phyloP scores from a whole-genome alignment of 2,329 filamentous ascomycete species.

The Waltergamsia citrina region DNA sequence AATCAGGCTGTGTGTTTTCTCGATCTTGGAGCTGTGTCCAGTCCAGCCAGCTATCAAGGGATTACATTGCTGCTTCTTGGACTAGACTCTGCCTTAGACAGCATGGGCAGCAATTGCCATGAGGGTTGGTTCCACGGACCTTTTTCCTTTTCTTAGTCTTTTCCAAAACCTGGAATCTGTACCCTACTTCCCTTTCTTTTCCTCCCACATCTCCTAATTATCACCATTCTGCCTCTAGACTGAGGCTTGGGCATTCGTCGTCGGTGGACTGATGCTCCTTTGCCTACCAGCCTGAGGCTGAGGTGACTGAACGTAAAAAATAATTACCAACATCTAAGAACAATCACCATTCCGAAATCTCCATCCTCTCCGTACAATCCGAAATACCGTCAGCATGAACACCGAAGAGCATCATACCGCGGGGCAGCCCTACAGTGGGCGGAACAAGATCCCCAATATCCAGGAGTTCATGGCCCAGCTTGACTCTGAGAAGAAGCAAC shows the following conservation, averaged over 20 bases:
- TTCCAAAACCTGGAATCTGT: not conserved
- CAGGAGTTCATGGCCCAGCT: constrained; percentile 72
- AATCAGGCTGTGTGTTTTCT: too few relatives aligned
- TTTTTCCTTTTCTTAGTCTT: not conserved
- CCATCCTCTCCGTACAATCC: not conserved
- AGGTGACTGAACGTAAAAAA: too few relatives aligned
- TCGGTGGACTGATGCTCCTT: not conserved
- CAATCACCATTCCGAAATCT: too few relatives aligned
- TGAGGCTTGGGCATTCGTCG: not conserved
- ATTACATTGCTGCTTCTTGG: not conserved
- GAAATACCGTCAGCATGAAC: constrained; percentile 1
- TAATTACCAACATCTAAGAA: too few relatives aligned
- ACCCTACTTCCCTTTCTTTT: not conserved
- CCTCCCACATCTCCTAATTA: not conserved
- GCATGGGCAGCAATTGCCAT: too few relatives aligned
- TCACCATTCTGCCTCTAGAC: not conserved
- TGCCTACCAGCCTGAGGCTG: too few relatives aligned
- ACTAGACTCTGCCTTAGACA: not conserved
- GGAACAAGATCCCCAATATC: constrained; percentile 80
- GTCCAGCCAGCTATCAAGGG: not conserved
- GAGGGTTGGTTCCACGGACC: too few relatives aligned
- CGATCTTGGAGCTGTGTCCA: too few relatives aligned
- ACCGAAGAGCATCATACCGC: not conserved
- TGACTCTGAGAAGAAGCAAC: constrained; percentile 67
- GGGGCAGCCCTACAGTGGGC: constrained; percentile 66